Conservation (phyloP, 1,284 basidiomycete genomes). For the Mycosarcoma maydis region DNA sequence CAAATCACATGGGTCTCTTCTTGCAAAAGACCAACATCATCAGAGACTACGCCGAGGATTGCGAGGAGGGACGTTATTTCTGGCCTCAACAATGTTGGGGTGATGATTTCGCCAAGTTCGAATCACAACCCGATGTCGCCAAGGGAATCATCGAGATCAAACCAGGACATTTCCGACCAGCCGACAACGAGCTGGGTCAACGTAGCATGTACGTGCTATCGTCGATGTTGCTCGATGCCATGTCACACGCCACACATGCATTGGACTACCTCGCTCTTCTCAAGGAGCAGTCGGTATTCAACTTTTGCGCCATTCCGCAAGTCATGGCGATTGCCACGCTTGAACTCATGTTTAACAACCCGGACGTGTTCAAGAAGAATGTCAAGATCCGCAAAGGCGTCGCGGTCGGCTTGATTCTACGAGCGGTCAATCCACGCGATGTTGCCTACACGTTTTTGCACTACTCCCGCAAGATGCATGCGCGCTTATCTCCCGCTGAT, state of each 20-base stretch:
- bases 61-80: slow-evolving; percentile 85
- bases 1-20: slow-evolving; percentile 95
- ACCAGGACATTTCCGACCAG: slow-evolving; percentile 44
- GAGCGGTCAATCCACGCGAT: slow-evolving; percentile 88
- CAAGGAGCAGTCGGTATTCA: slow-evolving; percentile 91
- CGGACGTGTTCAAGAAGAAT: slow-evolving; percentile 84
- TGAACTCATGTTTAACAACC: slow-evolving; percentile 91
- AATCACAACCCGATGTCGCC: slow-evolving; percentile 56
- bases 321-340: slow-evolving; percentile 97
- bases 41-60: slow-evolving; percentile 93
- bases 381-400: slow-evolving; percentile 95
- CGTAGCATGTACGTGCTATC: slow-evolving; percentile 69
- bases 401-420: slow-evolving; percentile 88
- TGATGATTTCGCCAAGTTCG: slow-evolving; percentile 40
- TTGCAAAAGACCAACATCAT: slow-evolving; percentile 99
- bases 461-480: slow-evolving; percentile 83
- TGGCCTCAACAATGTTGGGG: slow-evolving; percentile 96
- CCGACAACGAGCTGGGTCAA: slow-evolving; percentile 50
- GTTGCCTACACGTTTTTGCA: slow-evolving; percentile 88
- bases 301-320: slow-evolving; percentile 94
- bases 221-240: slow-evolving; percentile 88
- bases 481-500: slow-evolving; percentile 80
- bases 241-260: slow-evolving; percentile 83
- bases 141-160: slow-evolving; percentile 56
- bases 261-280: slow-evolving; percentile 90